Conservation (phyloP, 2,329 filamentous ascomycete species). For the Aspergillus pseudoglaucus region DNA sequence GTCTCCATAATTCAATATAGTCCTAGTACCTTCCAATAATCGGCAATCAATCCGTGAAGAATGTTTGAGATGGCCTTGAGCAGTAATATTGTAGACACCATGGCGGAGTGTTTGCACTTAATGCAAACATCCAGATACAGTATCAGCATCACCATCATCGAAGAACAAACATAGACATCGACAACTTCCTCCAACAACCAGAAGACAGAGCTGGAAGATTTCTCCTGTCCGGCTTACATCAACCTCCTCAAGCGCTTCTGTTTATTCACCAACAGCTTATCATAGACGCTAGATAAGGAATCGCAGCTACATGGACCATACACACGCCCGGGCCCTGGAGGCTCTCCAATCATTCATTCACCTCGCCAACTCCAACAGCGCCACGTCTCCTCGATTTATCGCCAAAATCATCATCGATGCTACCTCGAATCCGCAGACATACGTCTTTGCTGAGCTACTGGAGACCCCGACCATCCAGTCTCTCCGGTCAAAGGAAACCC, state of each 20-base stretch:
- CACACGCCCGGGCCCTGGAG: slow-evolving; percentile 50
- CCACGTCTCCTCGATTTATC: slow-evolving; percentile 68
- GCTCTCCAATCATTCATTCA: slow-evolving; percentile 77
- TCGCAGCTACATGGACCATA: slow-evolving; percentile 36
- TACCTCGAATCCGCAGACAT: slow-evolving; percentile 83
- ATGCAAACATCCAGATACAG: slow-evolving; percentile 14
- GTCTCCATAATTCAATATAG: too few relatives aligned
- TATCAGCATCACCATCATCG: slow-evolving; percentile 3
- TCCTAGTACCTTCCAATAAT: too few relatives aligned
- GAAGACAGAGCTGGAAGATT: too few relatives aligned
- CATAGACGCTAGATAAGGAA: neutral
- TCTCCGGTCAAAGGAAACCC: slow-evolving; percentile 48
- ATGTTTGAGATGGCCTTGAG: too few relatives aligned
- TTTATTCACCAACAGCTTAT: neutral
- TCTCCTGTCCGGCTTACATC: too few relatives aligned
- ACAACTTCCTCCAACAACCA: neutral
- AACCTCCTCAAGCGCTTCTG: neutral
- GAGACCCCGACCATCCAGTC: slow-evolving; percentile 70
- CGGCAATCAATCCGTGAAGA: too few relatives aligned
- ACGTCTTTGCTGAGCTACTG: slow-evolving; percentile 90
- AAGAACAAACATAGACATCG: neutral
- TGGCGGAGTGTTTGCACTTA: slow-evolving; percentile 14
- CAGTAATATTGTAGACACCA: neutral
- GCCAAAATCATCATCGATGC: slow-evolving; percentile 81
- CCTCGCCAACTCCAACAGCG: slow-evolving; percentile 72